Base-by-base conservation (phyloP, 768 basidiomycete genomes). In the Agrocybe praecox region DNA sequence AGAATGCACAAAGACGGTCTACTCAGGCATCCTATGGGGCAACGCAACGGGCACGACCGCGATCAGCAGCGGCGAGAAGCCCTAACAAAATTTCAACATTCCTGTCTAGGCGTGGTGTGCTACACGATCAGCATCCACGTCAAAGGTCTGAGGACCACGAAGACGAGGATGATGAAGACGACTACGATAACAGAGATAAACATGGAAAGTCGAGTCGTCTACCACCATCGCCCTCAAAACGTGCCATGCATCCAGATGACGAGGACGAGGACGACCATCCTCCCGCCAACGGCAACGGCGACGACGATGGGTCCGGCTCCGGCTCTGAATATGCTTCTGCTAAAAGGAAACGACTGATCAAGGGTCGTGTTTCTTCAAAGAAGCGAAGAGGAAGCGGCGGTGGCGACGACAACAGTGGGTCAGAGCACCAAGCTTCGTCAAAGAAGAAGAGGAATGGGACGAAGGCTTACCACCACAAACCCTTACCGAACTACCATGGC, bases 281-380 rank as follows among this genome's bases (percentile, higher is more conserved):
- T 48, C 18, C 43, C 19, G 46, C 40, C 48, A 63, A 62, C 46
- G 63, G 64, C 24, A 58, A 59, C 21, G 57, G 60, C 32, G 59
- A 66, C 53, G 58, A 63, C 47, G 63, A 60, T 4, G 67, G 51
- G 14, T 66, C 63, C 24, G 67, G 62, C 26, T 68, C 63, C 36
- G 67, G 63, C 45, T 66, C 65, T 10, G 61, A 62, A 53, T 68
- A 68, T 44, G 48, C 55, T 44, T 62, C 62, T 29, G 29, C 48
- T 18, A 66, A 58, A 46, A 65, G 56, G 52, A 62, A 56, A 53
- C 52, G 57, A 5, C 52, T 50, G 2, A 32, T 36, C 21, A 66
- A 59, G 52, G 47, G 53, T 56, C 64, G 64, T 45, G 57, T 52
- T 24, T 46, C 57, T 36, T 56, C 60, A 6, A 53, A 57, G 53